Evolutionary conservation across 129 eudicot species (phyloP).

Genomic region (Daucus carota): DH1_v3.0 NC_030381.2:42978501-42979000

Average conservation of each 20-base stretch:
- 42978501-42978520: conserved; percentile 71
- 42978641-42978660: neutral
- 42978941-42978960: neutral
- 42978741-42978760: conserved; percentile 75
- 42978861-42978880: neutral
- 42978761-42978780: conserved; percentile 59
- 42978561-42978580: conserved; percentile 76
- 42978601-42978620: neutral
- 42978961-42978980: neutral
- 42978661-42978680: conserved; percentile 75
- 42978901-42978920: neutral
- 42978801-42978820: conserved; percentile 59
- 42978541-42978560: conserved; percentile 59
- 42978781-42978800: conserved; percentile 84
- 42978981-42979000: neutral
- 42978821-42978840: conserved; percentile 63
- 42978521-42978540: conserved; percentile 62
- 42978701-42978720: conserved; percentile 56
- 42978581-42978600: conserved; percentile 51
- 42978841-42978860: neutral
- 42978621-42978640: neutral
- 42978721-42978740: conserved; percentile 70
- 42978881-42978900: neutral
- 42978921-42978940: neutral
- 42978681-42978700: conserved; percentile 76